Evolutionary conservation across 192 early-diverging fungal genomes (phyloP).

Genomic region (Umbelopsis isabellina): DNA sequence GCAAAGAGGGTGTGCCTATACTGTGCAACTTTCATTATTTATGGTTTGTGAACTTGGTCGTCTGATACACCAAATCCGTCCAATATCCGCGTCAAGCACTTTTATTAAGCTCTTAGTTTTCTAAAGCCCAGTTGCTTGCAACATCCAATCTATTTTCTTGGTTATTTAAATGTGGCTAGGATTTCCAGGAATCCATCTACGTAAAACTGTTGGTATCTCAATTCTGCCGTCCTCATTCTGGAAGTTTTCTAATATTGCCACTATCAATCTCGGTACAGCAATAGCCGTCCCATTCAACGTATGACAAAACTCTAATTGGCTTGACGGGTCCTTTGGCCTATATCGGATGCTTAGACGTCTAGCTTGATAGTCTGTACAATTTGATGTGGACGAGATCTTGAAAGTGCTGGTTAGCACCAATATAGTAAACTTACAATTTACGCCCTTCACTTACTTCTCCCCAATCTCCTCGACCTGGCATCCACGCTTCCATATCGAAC

Average conservation of each 20-base stretch:
- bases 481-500: conserved; percentile 96
- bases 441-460: conserved; percentile 62
- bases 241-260: conserved; percentile 86
- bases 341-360: conserved; percentile 81
- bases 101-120: background rate
- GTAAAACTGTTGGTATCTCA: conserved; percentile 67
- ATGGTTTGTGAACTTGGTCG: too few relatives aligned
- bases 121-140: background rate
- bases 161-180: conserved; percentile 30
- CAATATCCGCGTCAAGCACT: background rate
- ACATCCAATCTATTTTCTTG: background rate
- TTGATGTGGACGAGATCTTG: conserved; percentile 85
- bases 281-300: conserved; percentile 93
- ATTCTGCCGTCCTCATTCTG: conserved; percentile 75
- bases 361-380: conserved; percentile 94
- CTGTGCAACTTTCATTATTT: too few relatives aligned
- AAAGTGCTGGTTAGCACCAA: background rate
- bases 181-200: conserved; percentile 65
- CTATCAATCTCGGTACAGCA: conserved; percentile 86
- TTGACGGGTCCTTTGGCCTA: conserved; percentile 28
- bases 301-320: conserved; percentile 73
- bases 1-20: too few relatives aligned
- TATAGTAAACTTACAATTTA: background rate
- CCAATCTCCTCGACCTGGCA: conserved; percentile 85
- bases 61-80: too few relatives aligned